These are phyloP conservation scores for Deuterostichococcus epilithicus DNA, from an alignment of 139 green algal species.

Conservation along the genomic window DNA sequence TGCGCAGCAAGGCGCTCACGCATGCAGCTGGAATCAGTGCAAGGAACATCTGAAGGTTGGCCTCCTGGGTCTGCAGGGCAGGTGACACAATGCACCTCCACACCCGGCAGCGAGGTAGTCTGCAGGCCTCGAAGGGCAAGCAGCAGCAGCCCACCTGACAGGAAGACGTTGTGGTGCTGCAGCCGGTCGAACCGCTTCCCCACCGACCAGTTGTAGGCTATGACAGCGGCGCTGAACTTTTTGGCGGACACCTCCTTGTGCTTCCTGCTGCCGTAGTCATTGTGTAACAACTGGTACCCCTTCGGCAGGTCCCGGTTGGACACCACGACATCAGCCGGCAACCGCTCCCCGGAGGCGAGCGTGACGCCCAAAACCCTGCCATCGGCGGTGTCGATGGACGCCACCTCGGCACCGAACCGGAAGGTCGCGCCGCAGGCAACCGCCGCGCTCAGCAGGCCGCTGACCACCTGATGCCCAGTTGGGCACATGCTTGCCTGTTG, in stretches of 20 bases:
- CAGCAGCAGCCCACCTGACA: conserved; percentile 47
- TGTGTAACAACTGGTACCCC: conserved; percentile 46
- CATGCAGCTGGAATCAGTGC: too few relatives aligned
- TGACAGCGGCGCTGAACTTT: conserved; percentile 71
- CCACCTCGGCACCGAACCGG: conserved; percentile 30
- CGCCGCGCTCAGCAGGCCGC: conserved; percentile 32
- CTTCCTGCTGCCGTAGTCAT: conserved; percentile 9
- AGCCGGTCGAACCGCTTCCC: conserved; percentile 33
- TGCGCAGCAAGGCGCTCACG: too few relatives aligned
- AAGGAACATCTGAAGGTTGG: not conserved
- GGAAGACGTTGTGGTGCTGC: conserved; percentile 86
- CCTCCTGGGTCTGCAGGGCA: not conserved
- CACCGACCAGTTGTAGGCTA: conserved; percentile 74
- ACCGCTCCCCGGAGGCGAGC: conserved; percentile 36
- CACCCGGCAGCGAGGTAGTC: not conserved
- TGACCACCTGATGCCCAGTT: conserved; percentile 9
- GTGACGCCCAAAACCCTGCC: conserved; percentile 48
- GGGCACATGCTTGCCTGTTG: not conserved
- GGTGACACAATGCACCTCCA: not conserved
- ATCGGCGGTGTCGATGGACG: conserved; percentile 18
- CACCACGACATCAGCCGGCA: conserved; percentile 66
- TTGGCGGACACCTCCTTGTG: conserved; percentile 18
- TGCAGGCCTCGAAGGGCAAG: too few relatives aligned
- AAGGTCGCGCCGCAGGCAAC: conserved; percentile 45
- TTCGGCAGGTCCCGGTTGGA: conserved; percentile 61